Evolutionary conservation across 169 alveolate species (phyloP), one percentile per base, ranked within the genome.

Genomic region (Toxoplasma gondii): DNA sequence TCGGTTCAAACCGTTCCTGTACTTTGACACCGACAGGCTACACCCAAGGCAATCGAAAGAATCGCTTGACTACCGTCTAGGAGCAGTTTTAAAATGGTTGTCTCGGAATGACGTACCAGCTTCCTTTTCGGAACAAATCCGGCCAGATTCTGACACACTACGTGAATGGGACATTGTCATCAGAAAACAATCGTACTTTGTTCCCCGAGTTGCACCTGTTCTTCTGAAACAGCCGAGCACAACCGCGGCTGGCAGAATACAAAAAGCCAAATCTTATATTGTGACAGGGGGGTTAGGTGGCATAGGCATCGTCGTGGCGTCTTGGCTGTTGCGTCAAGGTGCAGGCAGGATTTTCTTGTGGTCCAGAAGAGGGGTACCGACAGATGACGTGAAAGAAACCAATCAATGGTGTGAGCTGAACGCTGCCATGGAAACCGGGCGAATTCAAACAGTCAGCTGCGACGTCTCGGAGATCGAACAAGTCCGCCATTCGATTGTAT

Each of bases 271-370:
- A 70, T 41, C 93, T 4, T 87, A 78, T 34, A 27, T 93, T 12
- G 39, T 96, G 82, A 95, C 97, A n/a, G 97, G 97, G 9, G 97
- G 97, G 19, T 78, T 95, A 67, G 97, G 97, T 0, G 94, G 96
- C 17, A 84, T 96, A 24, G 97, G 97, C 16, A 49, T 95, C 34
- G 95, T 70, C n/a, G 88, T 94, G 64, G 94, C 96, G 38, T 80
- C 84, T 4, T 96, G 97, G 97, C 88, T 96, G 34, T 22, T 96
- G 88, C 95, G 93, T 44, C 95, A 92, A 24, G 97, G 96, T 17
- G 95, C 94, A 17, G 94, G 93, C 67, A 83, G 92, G 70, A 84
- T 96, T 53, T 86, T 94, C 38, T 82, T 94, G 43, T n/a, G 58
- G 38, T 88, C 95, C 19, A 64, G 96, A 41, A 78, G 69, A 29